These are phyloP conservation scores for Diplodia scrobiculata DNA, from an alignment of 2,329 filamentous ascomycete species.

Conservation along the genomic window DNA sequence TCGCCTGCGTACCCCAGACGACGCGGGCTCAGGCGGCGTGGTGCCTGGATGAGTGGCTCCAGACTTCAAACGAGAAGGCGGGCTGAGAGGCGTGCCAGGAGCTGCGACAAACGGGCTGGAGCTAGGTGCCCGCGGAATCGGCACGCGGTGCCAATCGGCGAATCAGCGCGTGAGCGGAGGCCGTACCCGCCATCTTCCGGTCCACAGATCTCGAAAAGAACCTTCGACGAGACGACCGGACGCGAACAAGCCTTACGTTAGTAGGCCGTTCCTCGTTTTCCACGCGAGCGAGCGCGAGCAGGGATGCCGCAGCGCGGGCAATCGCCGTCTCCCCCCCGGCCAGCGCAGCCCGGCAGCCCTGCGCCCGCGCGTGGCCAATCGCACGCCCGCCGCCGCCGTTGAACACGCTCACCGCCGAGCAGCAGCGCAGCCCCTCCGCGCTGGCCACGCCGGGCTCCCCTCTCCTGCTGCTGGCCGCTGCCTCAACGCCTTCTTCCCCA, in stretches of 20 bases:
- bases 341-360: conserved; percentile 23
- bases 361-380: conserved; percentile 12
- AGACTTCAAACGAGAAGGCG: not conserved
- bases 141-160: conserved; percentile 7
- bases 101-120: conserved; percentile 25
- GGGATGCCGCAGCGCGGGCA: conserved; percentile 14
- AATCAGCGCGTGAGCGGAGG: conserved; percentile 16
- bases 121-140: conserved; percentile 25
- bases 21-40: conserved; percentile 9
- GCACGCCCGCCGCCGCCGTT: conserved; percentile 10
- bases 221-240: conserved; percentile 27
- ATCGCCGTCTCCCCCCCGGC: conserved; percentile 10
- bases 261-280: conserved; percentile 27
- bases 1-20: conserved; percentile 23
- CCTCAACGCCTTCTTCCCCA: conserved; percentile 19
- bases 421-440: conserved; percentile 14
- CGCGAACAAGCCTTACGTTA: conserved; percentile 25
- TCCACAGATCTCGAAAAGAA: conserved; percentile 27
- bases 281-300: conserved; percentile 18
- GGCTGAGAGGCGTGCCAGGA: conserved; percentile 8
- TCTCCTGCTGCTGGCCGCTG: conserved; percentile 12
- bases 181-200: conserved; percentile 22
- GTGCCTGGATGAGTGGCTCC: conserved; percentile 21
- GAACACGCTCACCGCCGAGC: conserved; percentile 24
- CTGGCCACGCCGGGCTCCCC: conserved; percentile 10